Evolutionary conservation across 1,284 basidiomycete species (phyloP), one percentile per base, ranked within the genome.

Genomic region (Sporisorium scitamineum): DNA sequence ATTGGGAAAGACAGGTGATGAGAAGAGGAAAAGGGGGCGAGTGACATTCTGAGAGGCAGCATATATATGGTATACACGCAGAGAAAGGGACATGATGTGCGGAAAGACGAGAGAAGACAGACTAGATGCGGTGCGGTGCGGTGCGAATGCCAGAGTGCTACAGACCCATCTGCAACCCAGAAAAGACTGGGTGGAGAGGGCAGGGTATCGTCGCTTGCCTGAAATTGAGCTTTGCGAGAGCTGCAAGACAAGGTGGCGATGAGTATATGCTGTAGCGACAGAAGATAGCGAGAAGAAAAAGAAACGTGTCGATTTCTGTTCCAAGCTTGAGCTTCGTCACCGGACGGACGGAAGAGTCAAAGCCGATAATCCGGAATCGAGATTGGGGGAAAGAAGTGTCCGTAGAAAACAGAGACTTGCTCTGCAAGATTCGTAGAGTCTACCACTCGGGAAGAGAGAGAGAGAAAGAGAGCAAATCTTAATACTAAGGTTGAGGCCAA

Each of bases 261-360:
- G 67, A 63, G 67, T 70, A 70, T 70, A 63, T 41, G 34, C 18
- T 63, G 67, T 53, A 63, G 61, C 34, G 16, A 44, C 47, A 32
- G 42, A 54, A 39, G 41, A 41, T n/a, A 37, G 11, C 13, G 24
- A 26, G 22, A 10, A 7, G 11, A 31, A 31, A 29, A 41, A n/a
- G 11, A 52, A 31, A 34, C n/a, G 27, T 53, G 26, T 11, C 22
- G 8, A 37, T 11, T 47, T 37, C 48, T 3, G 5, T 32, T 31
- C n/a, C 22, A 34, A 68, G 54, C 27, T 45, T 45, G 50, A 39
- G 24, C 39, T 47, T 22, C 26, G 13, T 48, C 16, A 27, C 50
- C 44, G 51, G 44, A 50, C 24, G 50, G 50, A 54, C 20, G 39
- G 47, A 20, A 37, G 22, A 24, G 53, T 45, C 11, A 22, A 27